Percentiles rank a stretch among this genome's conserved stretches.
These are phyloP conservation scores for Rubroboletus satanas DNA, from an alignment of 768 basidiomycete species.

Conservation along the genomic window DNA sequence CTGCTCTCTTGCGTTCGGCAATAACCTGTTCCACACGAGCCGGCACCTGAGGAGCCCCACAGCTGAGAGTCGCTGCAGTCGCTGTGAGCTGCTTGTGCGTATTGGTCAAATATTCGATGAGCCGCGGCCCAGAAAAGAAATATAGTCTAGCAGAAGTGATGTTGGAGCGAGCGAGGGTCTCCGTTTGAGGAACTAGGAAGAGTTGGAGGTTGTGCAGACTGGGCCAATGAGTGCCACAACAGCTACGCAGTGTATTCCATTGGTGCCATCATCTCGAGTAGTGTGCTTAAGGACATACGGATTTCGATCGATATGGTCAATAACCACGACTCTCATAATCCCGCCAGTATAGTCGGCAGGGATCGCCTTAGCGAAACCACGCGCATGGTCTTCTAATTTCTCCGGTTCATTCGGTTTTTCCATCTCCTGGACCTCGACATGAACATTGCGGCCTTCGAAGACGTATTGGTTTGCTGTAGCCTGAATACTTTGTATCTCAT, in stretches of 20 bases:
- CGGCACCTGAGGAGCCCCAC: conserved; percentile 62
- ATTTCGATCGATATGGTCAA: conserved; percentile 78
- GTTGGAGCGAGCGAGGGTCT: conserved; percentile 56
- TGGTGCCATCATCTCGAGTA: conserved; percentile 5
- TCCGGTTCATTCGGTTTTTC: conserved; percentile 35
- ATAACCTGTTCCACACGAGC: conserved; percentile 65
- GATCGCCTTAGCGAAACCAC: conserved; percentile 51
- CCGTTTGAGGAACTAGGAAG: conserved; percentile 68
- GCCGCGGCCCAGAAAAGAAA: conserved; percentile 79
- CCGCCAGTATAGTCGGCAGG: conserved; percentile 74
- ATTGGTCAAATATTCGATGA: conserved; percentile 57
- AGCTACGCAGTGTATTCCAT: conserved; percentile 38
- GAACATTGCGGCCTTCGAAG: conserved; percentile 61
- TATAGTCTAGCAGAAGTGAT: conserved; percentile 69
- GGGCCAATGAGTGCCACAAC: conserved; percentile 83
- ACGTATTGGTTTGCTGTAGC: conserved; percentile 62
- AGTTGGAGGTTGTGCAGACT: conserved; percentile 70
- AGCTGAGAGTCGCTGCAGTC: conserved; percentile 61
- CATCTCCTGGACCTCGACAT: conserved; percentile 74
- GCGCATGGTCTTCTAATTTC: conserved; percentile 42
- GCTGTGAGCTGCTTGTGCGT: conserved; percentile 53
- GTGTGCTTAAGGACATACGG: conserved; percentile 45
- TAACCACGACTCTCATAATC: conserved; percentile 74
- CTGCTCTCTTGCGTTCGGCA: conserved; percentile 61
- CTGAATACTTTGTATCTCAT: conserved; percentile 62